Percentiles rank a stretch among this genome's conserved stretches.
phyloP scores from a whole-genome alignment of 768 basidiomycete genomes.

The Mycena leptocephala region DNA sequence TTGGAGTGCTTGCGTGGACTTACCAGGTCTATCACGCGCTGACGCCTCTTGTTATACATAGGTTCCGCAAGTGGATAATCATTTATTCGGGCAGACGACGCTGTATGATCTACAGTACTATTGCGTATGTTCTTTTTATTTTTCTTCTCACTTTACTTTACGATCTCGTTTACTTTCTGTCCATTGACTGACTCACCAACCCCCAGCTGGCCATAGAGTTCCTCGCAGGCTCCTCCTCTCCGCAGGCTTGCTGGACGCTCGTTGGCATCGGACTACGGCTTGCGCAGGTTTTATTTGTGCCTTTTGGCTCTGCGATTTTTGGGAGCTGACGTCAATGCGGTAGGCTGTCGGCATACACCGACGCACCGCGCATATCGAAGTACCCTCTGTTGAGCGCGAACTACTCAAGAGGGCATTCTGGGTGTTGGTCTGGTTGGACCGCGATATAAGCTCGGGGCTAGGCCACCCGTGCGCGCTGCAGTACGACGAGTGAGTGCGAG shows the following conservation, averaged over 20 bases:
- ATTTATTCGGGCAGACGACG: slow-evolving; percentile 72
- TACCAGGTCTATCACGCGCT: too few species aligned
- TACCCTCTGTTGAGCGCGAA: too few species aligned
- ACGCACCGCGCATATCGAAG: too few species aligned
- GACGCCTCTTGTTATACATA: not conserved
- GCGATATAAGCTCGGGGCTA: too few species aligned
- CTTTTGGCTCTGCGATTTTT: slow-evolving; percentile 46
- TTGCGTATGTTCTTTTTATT: slow-evolving; percentile 50
- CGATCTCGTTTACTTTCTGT: too few species aligned
- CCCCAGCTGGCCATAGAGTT: slow-evolving; percentile 69
- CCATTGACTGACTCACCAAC: not conserved
- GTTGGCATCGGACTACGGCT: slow-evolving; percentile 60
- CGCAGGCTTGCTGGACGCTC: slow-evolving; percentile 78
- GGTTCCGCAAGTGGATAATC: slow-evolving; percentile 70
- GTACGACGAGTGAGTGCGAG: not conserved
- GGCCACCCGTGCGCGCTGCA: too few species aligned
- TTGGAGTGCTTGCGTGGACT: not conserved
- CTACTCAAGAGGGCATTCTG: too few species aligned
- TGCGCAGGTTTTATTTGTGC: slow-evolving; percentile 48
- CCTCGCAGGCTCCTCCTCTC: slow-evolving; percentile 70
- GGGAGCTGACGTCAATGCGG: slow-evolving; percentile 50
- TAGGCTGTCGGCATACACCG: too few species aligned
- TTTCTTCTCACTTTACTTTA: too few species aligned
- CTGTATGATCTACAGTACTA: slow-evolving; percentile 85
- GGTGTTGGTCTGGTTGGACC: too few species aligned